These are phyloP conservation scores for Hemisphaericaspora xylofermentans DNA, from an alignment of 1,139 yeast species.

Conservation along the genomic window DNA sequence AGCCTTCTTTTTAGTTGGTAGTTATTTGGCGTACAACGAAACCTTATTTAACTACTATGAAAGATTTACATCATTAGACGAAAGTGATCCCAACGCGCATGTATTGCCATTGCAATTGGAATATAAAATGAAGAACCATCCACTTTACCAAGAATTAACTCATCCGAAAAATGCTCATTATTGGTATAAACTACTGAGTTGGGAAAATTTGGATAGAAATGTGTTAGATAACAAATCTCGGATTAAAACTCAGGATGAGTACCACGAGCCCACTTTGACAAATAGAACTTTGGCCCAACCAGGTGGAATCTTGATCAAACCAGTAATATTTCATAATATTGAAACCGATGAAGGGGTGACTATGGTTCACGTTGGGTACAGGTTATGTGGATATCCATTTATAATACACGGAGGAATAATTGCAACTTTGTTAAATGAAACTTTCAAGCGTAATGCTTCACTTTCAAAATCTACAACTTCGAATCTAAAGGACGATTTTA, in stretches of 20 bases:
- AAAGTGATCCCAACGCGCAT: conserved; percentile 17
- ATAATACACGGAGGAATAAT: conserved; percentile 88
- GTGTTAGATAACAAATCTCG: conserved; percentile 28
- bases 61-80: conserved; percentile 27
- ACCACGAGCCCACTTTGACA: conserved; percentile 26
- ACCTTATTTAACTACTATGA: conserved; percentile 34
- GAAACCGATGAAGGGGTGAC: conserved; percentile 61
- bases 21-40: conserved; percentile 36
- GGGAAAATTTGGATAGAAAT: conserved; percentile 58
- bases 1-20: conserved; percentile 29
- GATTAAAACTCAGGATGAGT: conserved; percentile 33
- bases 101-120: conserved; percentile 36
- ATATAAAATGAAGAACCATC: conserved; percentile 48
- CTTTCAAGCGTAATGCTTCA: conserved; percentile 59
- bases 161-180: conserved; percentile 38
- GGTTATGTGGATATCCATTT: conserved; percentile 83
- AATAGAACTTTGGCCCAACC: conserved; percentile 49
- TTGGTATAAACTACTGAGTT: conserved; percentile 51
- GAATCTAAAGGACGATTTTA: conserved; percentile 40
- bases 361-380: conserved; percentile 74
- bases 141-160: conserved; percentile 49
- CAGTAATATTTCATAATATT: conserved; percentile 63
- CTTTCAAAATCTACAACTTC: conserved; percentile 32
- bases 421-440: conserved; percentile 79
- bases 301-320: conserved; percentile 78